These are phyloP conservation scores for Starmera dryadoides DNA, from an alignment of 805 yeast genomes.

Conservation along the genomic window DNA sequence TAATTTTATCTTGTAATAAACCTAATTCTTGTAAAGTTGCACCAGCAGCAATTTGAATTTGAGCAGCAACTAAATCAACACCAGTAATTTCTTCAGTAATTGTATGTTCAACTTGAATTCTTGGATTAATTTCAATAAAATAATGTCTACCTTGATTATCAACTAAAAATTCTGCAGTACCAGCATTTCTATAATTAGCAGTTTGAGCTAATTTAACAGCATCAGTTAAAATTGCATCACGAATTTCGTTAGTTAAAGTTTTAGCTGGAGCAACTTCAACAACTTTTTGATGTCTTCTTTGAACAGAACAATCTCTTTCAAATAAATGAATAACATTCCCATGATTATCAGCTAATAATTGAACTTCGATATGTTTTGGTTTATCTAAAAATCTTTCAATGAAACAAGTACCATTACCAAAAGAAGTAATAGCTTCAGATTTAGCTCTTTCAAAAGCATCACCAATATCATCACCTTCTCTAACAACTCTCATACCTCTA, in stretches of 20 bases:
- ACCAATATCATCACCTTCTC: constrained; percentile 87
- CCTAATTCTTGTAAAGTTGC: constrained; percentile 91
- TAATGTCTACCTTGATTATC: constrained; percentile 92
- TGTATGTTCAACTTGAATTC: constrained; percentile 98
- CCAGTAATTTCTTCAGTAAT: constrained; percentile 99
- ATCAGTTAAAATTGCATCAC: constrained; percentile 89
- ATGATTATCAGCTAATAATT: constrained; percentile 83
- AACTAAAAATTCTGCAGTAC: constrained; percentile 96
- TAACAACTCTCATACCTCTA: constrained; percentile 98
- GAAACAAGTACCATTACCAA: constrained; percentile 97
- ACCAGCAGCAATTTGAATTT: constrained; percentile 98
- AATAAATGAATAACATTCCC: constrained; percentile 94
- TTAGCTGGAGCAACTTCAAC: constrained; percentile 98
- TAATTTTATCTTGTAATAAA: constrained; percentile 86
- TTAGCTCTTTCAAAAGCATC: constrained; percentile 93
- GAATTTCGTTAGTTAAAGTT: constrained; percentile 71
- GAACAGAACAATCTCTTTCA: constrained; percentile 99
- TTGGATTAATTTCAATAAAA: constrained; percentile 96
- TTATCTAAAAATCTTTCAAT: constrained; percentile 91
- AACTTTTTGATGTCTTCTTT: constrained; percentile 98
- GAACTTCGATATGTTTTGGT: constrained; percentile 98
- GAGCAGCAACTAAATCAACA: constrained; percentile 95
- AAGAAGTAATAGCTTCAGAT: constrained; percentile 91
- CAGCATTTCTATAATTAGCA: constrained; percentile 93
- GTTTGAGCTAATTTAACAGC: constrained; percentile 87